phyloP scores from a whole-genome alignment of 2,329 filamentous ascomycete species.

The Chaetomiaceae sp. region DNA sequence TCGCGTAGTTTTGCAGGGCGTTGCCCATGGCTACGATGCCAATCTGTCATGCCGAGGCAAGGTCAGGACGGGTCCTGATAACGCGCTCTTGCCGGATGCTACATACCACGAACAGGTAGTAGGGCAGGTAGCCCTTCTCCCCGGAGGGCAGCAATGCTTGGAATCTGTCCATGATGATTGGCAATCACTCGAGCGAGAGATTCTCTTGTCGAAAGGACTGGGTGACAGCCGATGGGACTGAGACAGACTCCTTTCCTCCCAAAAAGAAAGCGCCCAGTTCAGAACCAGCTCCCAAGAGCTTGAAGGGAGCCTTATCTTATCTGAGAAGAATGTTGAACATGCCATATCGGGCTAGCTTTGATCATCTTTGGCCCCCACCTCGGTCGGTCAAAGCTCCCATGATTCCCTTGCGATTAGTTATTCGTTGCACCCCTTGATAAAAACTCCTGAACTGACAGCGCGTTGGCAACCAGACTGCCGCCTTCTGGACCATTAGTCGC shows the following conservation, averaged over 20 bases:
- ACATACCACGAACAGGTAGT: slow-evolving; percentile 53
- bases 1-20: slow-evolving; percentile 74
- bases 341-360: too few species aligned
- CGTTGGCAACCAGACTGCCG: neutral
- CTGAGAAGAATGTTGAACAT: too few species aligned
- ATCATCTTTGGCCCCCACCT: too few species aligned
- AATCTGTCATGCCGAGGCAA: slow-evolving; percentile 49
- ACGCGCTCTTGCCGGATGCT: too few species aligned
- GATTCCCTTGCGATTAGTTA: too few species aligned
- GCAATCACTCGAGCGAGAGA: neutral
- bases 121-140: slow-evolving; percentile 50
- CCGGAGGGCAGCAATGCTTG: slow-evolving; percentile 40
- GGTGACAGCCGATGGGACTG: too few species aligned
- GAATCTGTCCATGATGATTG: slow-evolving; percentile 40
- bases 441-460: too few species aligned
- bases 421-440: too few species aligned
- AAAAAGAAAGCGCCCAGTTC: neutral
- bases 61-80: slow-evolving; percentile 4
- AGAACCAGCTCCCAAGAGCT: neutral
- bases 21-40: slow-evolving; percentile 79
- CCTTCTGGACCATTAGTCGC: neutral
- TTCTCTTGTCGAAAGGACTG: neutral
- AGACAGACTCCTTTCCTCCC: too few species aligned
- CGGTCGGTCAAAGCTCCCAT: too few species aligned
- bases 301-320: too few species aligned